Evolutionary conservation across 192 early-diverging fungal genomes (phyloP).

Genomic region (Coemansia sp.): DNA sequence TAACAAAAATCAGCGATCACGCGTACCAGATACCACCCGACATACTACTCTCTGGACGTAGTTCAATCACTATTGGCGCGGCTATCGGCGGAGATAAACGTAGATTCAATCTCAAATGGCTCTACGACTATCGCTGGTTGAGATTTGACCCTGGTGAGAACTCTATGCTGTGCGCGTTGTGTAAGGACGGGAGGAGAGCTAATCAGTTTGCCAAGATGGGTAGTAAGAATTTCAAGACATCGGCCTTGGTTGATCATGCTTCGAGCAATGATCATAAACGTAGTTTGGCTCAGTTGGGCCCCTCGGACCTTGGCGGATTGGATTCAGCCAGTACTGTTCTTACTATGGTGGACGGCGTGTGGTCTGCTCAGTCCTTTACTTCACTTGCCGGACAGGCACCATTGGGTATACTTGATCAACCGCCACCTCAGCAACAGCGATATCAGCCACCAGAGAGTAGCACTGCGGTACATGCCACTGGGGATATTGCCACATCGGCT

Average conservation of each 20-base stretch:
- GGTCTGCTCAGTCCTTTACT: conserved; percentile 12
- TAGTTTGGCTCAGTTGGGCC: conserved; percentile 25
- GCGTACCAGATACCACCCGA: conserved; percentile 23
- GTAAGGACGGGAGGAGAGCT: conserved; percentile 38
- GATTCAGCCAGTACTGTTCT: conserved; percentile 10
- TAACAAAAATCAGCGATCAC: conserved; percentile 3
- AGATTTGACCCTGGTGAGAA: conserved; percentile 40
- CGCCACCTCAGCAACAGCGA: background rate
- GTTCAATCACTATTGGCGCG: conserved; percentile 52
- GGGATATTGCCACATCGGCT: background rate
- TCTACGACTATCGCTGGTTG: conserved; percentile 56
- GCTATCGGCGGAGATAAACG: conserved; percentile 50
- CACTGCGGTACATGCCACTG: background rate
- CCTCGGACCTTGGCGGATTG: conserved; percentile 2
- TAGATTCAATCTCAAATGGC: conserved; percentile 55
- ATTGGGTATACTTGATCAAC: background rate
- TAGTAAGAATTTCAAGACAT: conserved; percentile 56
- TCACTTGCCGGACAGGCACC: background rate
- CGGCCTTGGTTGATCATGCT: conserved; percentile 50
- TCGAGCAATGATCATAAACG: conserved; percentile 53
- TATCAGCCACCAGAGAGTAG: background rate
- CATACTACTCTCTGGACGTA: conserved; percentile 24
- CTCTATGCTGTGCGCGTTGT: conserved; percentile 51
- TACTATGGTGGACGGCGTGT: conserved; percentile 23
- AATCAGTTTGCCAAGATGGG: conserved; percentile 56